Percentiles rank a stretch among this genome's conserved stretches.
phyloP scores from a whole-genome alignment of 257 asterid species.

The Capsicum baccatum region DNA sequence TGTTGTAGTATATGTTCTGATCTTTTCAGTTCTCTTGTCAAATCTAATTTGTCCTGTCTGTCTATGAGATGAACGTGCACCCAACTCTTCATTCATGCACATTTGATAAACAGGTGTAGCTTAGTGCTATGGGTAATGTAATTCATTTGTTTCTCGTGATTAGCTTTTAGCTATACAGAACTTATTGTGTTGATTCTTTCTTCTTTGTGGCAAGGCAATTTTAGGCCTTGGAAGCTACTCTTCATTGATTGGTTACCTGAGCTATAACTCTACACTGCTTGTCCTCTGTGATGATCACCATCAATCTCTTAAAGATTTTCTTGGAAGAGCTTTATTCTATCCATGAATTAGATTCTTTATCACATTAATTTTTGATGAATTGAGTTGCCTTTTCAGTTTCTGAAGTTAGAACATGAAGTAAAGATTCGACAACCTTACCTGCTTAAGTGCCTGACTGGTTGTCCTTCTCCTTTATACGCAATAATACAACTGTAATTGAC shows the following conservation, averaged over 20 bases:
- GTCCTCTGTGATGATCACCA: neutral
- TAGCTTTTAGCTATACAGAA: neutral
- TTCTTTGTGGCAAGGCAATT: slow-evolving; percentile 10
- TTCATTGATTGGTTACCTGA: neutral
- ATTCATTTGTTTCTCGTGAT: neutral
- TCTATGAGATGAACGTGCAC: neutral
- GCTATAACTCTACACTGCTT: neutral
- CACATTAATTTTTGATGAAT: neutral
- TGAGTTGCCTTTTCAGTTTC: neutral
- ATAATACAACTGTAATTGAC: neutral
- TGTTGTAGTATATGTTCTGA: neutral
- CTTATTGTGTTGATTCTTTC: slow-evolving; percentile 1
- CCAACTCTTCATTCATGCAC: neutral
- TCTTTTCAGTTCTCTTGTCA: neutral
- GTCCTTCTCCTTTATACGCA: neutral
- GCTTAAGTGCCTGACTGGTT: neutral
- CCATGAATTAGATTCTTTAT: neutral
- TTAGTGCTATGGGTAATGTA: neutral
- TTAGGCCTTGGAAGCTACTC: slow-evolving; percentile 14
- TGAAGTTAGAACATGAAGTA: neutral
- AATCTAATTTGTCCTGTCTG: neutral
- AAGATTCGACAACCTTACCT: neutral
- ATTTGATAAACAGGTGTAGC: slow-evolving; percentile 3
- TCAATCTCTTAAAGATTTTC: neutral
- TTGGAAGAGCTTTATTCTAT: neutral